A percentile compares a stretch with the other conserved stretches of the same genome.
phyloP scores from a whole-genome alignment of 1,284 basidiomycete species.

The Volvariella surrecta region DNA sequence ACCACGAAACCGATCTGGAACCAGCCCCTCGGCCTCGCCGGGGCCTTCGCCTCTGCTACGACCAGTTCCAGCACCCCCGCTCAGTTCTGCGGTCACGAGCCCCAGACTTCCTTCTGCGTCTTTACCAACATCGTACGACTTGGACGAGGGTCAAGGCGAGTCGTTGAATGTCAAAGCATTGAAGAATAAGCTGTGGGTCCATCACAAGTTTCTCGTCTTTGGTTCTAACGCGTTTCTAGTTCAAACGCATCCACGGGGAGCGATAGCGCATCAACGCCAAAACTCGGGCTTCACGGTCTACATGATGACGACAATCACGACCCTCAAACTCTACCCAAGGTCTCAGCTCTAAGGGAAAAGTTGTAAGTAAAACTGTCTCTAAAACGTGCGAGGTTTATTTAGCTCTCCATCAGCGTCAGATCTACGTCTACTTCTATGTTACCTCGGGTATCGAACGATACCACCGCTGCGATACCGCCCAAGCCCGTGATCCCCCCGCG shows the following conservation, averaged over 20 bases:
- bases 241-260: not conserved
- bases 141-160: not conserved
- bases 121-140: too few species aligned
- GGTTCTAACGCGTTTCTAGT: not conserved
- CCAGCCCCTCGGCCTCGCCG: not conserved
- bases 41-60: slow-evolving; percentile 20
- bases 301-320: slow-evolving; percentile 11
- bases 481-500: slow-evolving; percentile 8
- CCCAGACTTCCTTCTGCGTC: too few species aligned
- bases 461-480: not conserved
- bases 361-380: too few species aligned
- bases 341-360: slow-evolving; percentile 38
- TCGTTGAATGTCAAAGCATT: slow-evolving; percentile 7
- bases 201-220: too few species aligned
- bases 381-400: too few species aligned
- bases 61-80: slow-evolving; percentile 30
- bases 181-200: not conserved
- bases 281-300: not conserved
- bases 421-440: not conserved
- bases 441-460: too few species aligned
- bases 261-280: not conserved
- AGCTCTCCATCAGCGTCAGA: too few species aligned
- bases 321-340: slow-evolving; percentile 20
- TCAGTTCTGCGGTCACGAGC: slow-evolving; percentile 8
- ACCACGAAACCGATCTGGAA: slow-evolving; percentile 25